Base-by-base conservation (phyloP, 2,329 filamentous ascomycete genomes). In the Xylariaceae sp. region DNA sequence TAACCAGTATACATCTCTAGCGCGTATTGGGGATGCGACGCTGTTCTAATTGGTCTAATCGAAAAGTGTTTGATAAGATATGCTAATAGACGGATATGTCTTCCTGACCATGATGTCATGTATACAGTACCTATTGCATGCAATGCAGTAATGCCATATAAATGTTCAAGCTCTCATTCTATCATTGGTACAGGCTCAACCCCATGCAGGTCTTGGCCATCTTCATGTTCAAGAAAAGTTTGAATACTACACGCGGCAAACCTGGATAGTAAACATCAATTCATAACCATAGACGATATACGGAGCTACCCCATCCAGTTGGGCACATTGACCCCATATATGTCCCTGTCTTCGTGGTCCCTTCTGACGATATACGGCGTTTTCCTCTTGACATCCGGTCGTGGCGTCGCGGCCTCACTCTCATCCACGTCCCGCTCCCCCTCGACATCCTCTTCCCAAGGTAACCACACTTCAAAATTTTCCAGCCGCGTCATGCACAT, bases 381-480 rank as follows among this genome's bases (percentile, higher is more conserved):
- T 28, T 24, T 7, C 34, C 33, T 33, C 15, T 28, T 36, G 13
- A 19, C 14, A 13, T 15, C 13, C 29, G 12, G 15, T 16, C n/a
- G 26, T 3, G 9, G 17, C 14, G 30, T 40, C 16, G 41, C 40
- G 21, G 13, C n/a, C n/a, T n/a, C n/a, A n/a, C n/a, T n/a, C n/a
- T n/a, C n/a, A n/a, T n/a, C n/a, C n/a, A n/a, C n/a, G n/a, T n/a
- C n/a, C n/a, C n/a, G n/a, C n/a, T n/a, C n/a, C n/a, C n/a, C n/a
- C n/a, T n/a, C n/a, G n/a, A n/a, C n/a, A n/a, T 42, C 41, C n/a
- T 47, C 36, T 4, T 44, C 35, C 46, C 46, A 48, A 11, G 46
- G 46, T 32, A 48, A 18, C 46, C 46, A 48, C 15, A 48, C 46
- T 7, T 48, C 46, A 15, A 48, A 48, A 11, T 28, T 48, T 34